Conservation (phyloP, 345 rosid species). For the Boechera retrofracta region DNA sequence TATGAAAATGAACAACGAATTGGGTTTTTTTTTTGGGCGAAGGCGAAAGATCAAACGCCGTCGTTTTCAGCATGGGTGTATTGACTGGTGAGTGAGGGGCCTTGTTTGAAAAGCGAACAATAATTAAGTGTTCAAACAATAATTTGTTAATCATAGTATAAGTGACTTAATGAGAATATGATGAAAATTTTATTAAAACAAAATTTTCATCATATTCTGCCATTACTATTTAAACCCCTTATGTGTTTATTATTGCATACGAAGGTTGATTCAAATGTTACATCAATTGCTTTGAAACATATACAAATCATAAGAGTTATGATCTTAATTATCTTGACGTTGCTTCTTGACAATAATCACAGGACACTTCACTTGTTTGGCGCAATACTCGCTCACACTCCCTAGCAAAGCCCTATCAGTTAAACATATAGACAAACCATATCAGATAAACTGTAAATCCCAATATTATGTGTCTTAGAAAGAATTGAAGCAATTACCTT, state of each 20-base stretch:
- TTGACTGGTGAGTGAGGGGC: too few species aligned
- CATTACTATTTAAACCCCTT: background rate
- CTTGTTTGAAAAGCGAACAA: too few species aligned
- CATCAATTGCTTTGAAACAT: conserved; percentile 19
- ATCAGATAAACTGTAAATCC: background rate
- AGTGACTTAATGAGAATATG: too few species aligned
- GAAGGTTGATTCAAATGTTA: conserved; percentile 18
- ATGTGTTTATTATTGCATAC: background rate
- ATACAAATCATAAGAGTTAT: background rate
- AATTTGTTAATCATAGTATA: too few species aligned
- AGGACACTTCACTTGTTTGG: conserved; percentile 80
- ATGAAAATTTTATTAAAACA: too few species aligned
- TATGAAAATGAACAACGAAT: background rate
- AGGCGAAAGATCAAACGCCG: too few species aligned
- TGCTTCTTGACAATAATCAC: conserved; percentile 79
- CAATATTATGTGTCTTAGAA: background rate
- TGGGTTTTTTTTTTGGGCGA: background rate
- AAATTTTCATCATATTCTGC: background rate
- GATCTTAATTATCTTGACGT: conserved; percentile 6
- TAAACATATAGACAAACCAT: conserved; percentile 6
- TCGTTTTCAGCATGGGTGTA: too few species aligned
- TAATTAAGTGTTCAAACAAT: too few species aligned
- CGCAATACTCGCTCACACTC: conserved; percentile 86
- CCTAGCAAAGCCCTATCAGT: conserved; percentile 72
- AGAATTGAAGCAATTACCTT: conserved; percentile 51